phyloP scores from a whole-genome alignment of 2,329 filamentous ascomycete genomes.

The Colletotrichum sublineola region DNA sequence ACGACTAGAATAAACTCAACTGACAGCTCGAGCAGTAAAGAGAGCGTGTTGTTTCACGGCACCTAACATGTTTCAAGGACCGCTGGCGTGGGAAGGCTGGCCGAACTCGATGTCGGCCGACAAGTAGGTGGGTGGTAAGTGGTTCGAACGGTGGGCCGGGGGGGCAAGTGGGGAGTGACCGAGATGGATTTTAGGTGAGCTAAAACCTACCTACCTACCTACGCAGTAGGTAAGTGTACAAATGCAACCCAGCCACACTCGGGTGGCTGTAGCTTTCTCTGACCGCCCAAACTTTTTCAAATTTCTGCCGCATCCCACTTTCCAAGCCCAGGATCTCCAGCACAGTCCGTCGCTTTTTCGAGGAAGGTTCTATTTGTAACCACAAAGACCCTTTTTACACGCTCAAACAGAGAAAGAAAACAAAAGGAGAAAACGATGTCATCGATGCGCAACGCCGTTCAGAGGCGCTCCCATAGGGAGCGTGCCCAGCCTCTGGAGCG shows the following conservation, averaged over 20 bases:
- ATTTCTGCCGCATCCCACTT: constrained; percentile 43
- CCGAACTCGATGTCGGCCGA: constrained; percentile 20
- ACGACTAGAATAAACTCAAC: neutral
- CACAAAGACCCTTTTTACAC: neutral
- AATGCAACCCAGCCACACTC: constrained; percentile 24
- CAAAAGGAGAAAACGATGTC: constrained; percentile 58
- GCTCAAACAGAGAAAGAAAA: neutral
- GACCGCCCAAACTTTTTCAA: constrained; percentile 45
- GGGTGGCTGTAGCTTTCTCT: constrained; percentile 32
- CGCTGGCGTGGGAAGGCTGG: constrained; percentile 5
- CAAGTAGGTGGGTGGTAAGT: constrained; percentile 1
- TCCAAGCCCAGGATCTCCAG: constrained; percentile 12
- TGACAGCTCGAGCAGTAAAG: constrained; percentile 23
- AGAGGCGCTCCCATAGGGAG: constrained; percentile 89
- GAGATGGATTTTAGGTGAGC: neutral
- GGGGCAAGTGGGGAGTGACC: neutral
- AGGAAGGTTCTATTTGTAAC: neutral
- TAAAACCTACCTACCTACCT: no score
- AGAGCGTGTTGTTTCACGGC: constrained; percentile 28
- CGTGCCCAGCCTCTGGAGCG: constrained; percentile 89
- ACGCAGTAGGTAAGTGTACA: neutral
- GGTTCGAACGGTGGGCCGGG: constrained; percentile 14
- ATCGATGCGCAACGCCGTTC: constrained; percentile 72
- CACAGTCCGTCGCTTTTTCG: constrained; percentile 9
- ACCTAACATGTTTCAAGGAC: constrained; percentile 40